phyloP scores from a whole-genome alignment of 1,139 yeast species.

The Blastobotrys buckinghamii region DNA sequence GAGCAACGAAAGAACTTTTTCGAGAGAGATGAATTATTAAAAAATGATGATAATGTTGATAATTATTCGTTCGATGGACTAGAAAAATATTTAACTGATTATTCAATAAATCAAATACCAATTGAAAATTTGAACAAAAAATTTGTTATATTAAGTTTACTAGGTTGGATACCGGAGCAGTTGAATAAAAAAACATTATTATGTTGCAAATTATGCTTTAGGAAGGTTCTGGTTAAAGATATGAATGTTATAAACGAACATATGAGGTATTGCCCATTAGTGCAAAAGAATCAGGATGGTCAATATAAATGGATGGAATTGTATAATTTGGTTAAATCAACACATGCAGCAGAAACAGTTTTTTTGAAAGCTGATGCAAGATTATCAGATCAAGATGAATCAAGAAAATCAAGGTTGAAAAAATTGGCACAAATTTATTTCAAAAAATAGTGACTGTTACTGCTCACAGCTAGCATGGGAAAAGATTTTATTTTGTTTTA shows the following conservation, averaged over 20 bases:
- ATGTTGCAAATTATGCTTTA: constrained; percentile 18
- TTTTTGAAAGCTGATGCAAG: constrained; percentile 6
- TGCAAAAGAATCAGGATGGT: constrained; percentile 6
- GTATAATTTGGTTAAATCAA: constrained; percentile 5
- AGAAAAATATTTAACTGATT: neutral
- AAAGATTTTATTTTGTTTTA: too few relatives aligned
- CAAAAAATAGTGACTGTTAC: neutral
- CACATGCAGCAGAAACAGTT: constrained; percentile 1
- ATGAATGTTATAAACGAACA: constrained; percentile 15
- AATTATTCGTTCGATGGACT: constrained; percentile 1
- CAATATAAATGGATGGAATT: constrained; percentile 11
- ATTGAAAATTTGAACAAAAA: neutral
- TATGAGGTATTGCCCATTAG: constrained; percentile 17
- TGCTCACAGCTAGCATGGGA: too few relatives aligned
- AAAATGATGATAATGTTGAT: neutral
- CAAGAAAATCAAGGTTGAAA: constrained; percentile 2
- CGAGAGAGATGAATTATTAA: neutral
- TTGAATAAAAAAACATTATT: constrained; percentile 4
- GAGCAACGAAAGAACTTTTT: constrained; percentile 8
- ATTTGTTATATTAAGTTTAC: constrained; percentile 12
- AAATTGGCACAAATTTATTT: constrained; percentile 3
- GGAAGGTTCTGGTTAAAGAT: constrained; percentile 12
- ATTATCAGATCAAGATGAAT: constrained; percentile 3
- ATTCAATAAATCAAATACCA: neutral
- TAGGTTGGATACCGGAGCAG: constrained; percentile 16